phyloP scores from a whole-genome alignment of 2,329 filamentous ascomycete genomes.

The Ceratocystis eucalypticola region DNA sequence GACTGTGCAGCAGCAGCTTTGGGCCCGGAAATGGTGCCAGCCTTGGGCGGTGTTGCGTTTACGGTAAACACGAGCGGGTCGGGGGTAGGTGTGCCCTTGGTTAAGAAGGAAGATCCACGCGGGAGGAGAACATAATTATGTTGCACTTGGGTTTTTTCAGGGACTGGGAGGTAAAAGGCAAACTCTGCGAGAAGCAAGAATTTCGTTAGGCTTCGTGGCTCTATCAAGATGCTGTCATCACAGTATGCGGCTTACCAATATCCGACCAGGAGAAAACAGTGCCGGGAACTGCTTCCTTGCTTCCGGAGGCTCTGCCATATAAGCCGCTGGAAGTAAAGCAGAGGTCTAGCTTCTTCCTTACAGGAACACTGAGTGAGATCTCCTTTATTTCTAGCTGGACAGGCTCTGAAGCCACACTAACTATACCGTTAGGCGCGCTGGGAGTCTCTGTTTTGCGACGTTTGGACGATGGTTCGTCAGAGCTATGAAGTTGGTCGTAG shows the following conservation, averaged over 20 bases:
- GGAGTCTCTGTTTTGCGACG: conserved; percentile 37
- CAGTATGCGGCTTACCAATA: conserved; percentile 36
- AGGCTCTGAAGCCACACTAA: conserved; percentile 29
- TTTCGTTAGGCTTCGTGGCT: conserved; percentile 1
- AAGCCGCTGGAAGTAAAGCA: conserved; percentile 47
- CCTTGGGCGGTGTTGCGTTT: conserved; percentile 45
- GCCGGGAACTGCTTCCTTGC: conserved; percentile 37
- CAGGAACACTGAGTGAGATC: conserved; percentile 52
- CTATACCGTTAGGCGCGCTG: conserved; percentile 23
- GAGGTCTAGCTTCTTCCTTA: conserved; percentile 54
- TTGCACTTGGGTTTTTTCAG: conserved; percentile 51
- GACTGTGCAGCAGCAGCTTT: conserved; percentile 37
- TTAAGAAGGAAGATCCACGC: conserved; percentile 38
- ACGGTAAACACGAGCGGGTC: conserved; percentile 55
- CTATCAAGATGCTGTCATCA: not conserved
- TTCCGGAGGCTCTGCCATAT: conserved; percentile 42
- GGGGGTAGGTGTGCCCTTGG: conserved; percentile 32
- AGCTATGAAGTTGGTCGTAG: conserved; percentile 31
- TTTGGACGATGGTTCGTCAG: conserved; percentile 38
- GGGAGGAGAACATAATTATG: conserved; percentile 54
- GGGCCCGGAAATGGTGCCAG: conserved; percentile 40
- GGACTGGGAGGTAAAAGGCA: conserved; percentile 49
- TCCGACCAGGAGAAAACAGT: conserved; percentile 48
- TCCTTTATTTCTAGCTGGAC: conserved; percentile 49
- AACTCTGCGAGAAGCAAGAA: conserved; percentile 34